A percentile compares a stretch with the other conserved stretches of the same genome.
phyloP scores from a whole-genome alignment of 495 filamentous ascomycete species.

The Usnea hakonensis region DNA sequence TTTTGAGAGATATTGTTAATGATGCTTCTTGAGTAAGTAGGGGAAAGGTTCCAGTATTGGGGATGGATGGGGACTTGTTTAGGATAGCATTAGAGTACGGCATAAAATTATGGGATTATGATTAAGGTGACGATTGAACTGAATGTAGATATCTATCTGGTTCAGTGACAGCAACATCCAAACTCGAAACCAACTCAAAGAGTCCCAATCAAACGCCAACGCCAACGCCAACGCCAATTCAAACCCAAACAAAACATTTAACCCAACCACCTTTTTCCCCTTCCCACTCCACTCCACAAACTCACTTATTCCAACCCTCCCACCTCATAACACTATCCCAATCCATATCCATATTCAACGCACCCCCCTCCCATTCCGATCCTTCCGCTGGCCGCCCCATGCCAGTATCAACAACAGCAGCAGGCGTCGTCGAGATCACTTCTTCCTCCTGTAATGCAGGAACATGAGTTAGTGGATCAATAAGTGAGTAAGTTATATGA shows the following conservation, averaged over 20 bases:
- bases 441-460: too few species aligned
- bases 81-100: neutral
- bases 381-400: too few species aligned
- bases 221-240: neutral
- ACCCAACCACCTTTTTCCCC: too few species aligned
- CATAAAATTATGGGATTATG: neutral
- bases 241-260: neutral
- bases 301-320: too few species aligned
- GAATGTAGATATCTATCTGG: neutral
- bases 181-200: neutral
- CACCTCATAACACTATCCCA: too few species aligned
- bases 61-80: neutral
- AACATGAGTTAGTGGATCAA: too few species aligned
- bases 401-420: too few species aligned
- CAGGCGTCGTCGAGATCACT: too few species aligned
- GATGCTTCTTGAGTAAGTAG: slow-evolving; percentile 31
- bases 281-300: too few species aligned
- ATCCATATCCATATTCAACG: too few species aligned
- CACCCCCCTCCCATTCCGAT: too few species aligned
- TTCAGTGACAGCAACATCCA: neutral
- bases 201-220: neutral
- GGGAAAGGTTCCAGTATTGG: neutral
- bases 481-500: too few species aligned
- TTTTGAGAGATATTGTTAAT: slow-evolving; percentile 49
- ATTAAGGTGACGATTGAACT: neutral